Evolutionary conservation across 2,329 filamentous ascomycete species (phyloP), one percentile per base, ranked within the genome.

Genomic region (Trichophyton mentagrophytes): DNA sequence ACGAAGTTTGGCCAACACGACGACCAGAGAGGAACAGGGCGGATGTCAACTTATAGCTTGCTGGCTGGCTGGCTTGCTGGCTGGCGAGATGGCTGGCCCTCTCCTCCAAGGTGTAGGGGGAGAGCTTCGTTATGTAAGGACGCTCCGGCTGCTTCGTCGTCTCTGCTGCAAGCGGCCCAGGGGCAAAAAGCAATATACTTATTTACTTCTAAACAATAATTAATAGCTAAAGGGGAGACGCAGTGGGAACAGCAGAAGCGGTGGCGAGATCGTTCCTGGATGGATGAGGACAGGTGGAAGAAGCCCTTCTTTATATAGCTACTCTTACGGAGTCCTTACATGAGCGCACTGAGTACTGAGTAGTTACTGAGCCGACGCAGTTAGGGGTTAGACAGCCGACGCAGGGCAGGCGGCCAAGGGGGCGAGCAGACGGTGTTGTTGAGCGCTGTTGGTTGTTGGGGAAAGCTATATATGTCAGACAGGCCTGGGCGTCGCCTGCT

Each of bases 21-120:
- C 20, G 53, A 42, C 40, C 47, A n/a, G 58, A 60, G 58, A 47
- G 61, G 51, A 62, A 61, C 20, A 59, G 62, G 42, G 47, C 9
- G 47, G 47, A n/a, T 27, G 15, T 27, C 20, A 27, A 27, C 22
- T n/a, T 33, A 53, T n/a, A 27, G 17, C 47, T 53, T 51, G 44
- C 44, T 53, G 47, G 11, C 22, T 30, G 27, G 27, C 27, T 27
- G 1, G 17, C 47, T 53, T 51, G 44, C 44, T 53, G 47, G 11
- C 22, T 30, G 27, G 27, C 27, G 7, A 1, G 27, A 30, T 30
- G 27, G 27, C 27, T 13, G 9, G 47, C n/a, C 13, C 5, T 53
- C 22, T 5, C 47, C 47, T 13, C 9, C 33, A 38, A 38, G 33
- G 33, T 13, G 33, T 38, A 36, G 8, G 2, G 3, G 1, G 2